Conservation (phyloP, 805 yeast species). For the Starmerella lactis-condensi region DNA sequence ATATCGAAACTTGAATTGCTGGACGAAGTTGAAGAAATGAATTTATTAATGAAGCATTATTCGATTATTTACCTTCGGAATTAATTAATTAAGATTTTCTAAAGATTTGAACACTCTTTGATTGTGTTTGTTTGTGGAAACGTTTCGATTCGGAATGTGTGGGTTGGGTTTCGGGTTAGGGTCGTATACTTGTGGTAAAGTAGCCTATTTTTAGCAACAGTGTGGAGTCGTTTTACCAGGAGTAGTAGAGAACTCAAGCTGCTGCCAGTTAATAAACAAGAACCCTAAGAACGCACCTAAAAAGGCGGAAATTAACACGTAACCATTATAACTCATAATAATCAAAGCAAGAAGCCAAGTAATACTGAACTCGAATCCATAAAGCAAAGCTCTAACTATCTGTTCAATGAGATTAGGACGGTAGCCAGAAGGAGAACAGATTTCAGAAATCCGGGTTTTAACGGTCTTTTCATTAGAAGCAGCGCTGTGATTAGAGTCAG, state of each 20-base stretch:
- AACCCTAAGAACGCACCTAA: constrained; percentile 45
- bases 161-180: too few relatives aligned
- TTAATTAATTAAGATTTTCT: too few relatives aligned
- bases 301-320: constrained; percentile 42
- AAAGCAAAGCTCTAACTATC: constrained; percentile 31
- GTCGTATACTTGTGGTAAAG: too few relatives aligned
- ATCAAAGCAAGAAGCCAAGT: constrained; percentile 50
- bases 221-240: not conserved
- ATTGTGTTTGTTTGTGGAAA: too few relatives aligned
- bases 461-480: not conserved
- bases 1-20: constrained; percentile 41
- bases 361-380: constrained; percentile 43
- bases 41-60: constrained; percentile 44
- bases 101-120: too few relatives aligned
- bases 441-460: constrained; percentile 3
- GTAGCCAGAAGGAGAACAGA: not conserved
- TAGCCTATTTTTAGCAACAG: constrained; percentile 1
- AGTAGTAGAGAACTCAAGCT: constrained; percentile 17
- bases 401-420: constrained; percentile 35
- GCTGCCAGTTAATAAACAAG: constrained; percentile 34
- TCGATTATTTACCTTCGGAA: too few relatives aligned
- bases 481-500: not conserved
- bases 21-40: constrained; percentile 60
- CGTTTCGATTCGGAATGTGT: too few relatives aligned
- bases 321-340: constrained; percentile 61